These are phyloP conservation scores for Moesziomyces parantarcticus DNA, from an alignment of 1,284 basidiomycete species.

Conservation along the genomic window DNA sequence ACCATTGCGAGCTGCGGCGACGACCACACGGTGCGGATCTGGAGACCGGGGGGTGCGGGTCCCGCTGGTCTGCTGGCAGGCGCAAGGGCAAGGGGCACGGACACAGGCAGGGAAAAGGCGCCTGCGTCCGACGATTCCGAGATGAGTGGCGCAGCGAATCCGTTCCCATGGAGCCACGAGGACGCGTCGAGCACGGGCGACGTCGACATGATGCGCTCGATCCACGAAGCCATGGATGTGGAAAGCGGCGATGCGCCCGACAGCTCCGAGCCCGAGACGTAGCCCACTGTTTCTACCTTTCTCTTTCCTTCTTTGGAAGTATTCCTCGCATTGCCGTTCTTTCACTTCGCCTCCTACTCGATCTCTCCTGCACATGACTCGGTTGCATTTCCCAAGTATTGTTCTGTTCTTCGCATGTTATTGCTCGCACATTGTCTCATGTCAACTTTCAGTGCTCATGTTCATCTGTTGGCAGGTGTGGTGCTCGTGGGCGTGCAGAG, in stretches of 20 bases:
- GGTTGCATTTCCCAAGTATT: too few species aligned
- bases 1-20: conserved; percentile 80
- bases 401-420: too few species aligned
- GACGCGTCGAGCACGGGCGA: conserved; percentile 25
- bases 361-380: too few species aligned
- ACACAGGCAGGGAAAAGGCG: conserved; percentile 2
- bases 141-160: conserved; percentile 39
- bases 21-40: conserved; percentile 60
- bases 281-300: not conserved
- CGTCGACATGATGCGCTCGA: conserved; percentile 36
- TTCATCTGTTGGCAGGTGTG: too few species aligned
- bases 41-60: conserved; percentile 44
- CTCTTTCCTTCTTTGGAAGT: not conserved
- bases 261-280: conserved; percentile 20
- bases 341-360: too few species aligned
- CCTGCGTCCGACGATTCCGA: conserved; percentile 46
- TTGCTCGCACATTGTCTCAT: too few species aligned
- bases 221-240: conserved; percentile 43
- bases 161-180: conserved; percentile 45
- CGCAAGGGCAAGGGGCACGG: not conserved
- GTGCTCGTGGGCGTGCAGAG: too few species aligned
- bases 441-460: too few species aligned
- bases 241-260: conserved; percentile 8
- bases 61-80: not conserved
- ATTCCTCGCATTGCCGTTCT: not conserved